Base-by-base conservation (phyloP, 2,329 filamentous ascomycete genomes). In the Hypoxylon sp. region DNA sequence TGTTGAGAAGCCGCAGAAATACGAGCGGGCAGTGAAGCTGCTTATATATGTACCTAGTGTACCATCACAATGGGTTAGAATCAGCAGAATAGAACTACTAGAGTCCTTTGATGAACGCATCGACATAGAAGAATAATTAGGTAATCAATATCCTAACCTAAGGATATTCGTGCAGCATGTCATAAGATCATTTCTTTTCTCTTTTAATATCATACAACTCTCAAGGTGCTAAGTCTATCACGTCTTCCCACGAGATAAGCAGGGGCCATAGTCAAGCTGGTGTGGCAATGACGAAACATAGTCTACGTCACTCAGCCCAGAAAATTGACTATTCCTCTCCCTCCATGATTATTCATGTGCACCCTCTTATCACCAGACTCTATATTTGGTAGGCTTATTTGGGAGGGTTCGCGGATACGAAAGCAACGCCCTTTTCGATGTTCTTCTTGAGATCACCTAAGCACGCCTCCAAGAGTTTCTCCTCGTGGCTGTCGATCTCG, bases 371-470 rank as follows among this genome's bases (percentile, higher is more conserved):
- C 29, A 17, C 19, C 13, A n/a, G 29, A 35, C 29, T 48, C 35
- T 65, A 60, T 55, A 59, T 71, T 46, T 67, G 22, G 60, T 22
- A 62, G 59, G 60, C 76, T 86, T 89, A 89, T 79, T 88, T 88
- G 76, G 83, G 82, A 74, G 88, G 88, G 86, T 89, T 90, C 70
- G 81, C 71, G 73, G 84, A 83, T 71, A 87, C 88, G 72, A 91
- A 91, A 66, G 81, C 75, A 70, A 90, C 85, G 81, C 94, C 94
- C 93, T 98, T 98, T 84, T 90, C 86, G 82, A 98, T 98, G 91
- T 98, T 98, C 89, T 92, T 92, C 88, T 92, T 92, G 81, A 96
- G 88, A 84, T 95, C 96, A 77, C 81, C 85, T 75, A 98, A 86
- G 88, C 90, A 92, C 78, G 90, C 93, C 79, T 97, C 92, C 78